These are phyloP conservation scores for Colletotrichum camelliae DNA, from an alignment of 2,329 filamentous ascomycete species.

Conservation along the genomic window DNA sequence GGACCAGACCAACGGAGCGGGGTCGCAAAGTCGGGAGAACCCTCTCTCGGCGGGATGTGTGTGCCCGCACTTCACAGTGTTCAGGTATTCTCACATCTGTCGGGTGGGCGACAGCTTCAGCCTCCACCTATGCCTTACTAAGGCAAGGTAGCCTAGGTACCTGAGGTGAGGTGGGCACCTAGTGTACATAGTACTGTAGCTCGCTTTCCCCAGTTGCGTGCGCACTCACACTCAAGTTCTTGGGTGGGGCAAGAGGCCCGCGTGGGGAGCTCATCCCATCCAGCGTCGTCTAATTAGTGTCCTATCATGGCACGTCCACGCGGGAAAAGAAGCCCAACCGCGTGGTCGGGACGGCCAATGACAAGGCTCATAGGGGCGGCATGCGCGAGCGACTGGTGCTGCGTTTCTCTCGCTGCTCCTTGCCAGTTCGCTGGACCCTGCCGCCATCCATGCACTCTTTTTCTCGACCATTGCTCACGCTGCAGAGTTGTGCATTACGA, in stretches of 20 bases:
- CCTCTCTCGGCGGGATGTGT: not conserved
- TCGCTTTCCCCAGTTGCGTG: no score
- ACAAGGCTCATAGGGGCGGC: not conserved
- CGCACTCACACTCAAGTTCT: not conserved
- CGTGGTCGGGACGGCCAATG: slow-evolving; percentile 4
- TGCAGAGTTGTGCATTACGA: not conserved
- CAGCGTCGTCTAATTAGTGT: not conserved
- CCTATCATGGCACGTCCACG: not conserved
- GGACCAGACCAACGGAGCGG: not conserved
- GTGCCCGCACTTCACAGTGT: not conserved
- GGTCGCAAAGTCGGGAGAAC: not conserved
- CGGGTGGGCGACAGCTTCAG: not conserved
- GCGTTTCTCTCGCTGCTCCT: not conserved
- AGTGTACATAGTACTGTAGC: no score
- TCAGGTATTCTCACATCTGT: not conserved
- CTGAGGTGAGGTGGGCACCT: no score
- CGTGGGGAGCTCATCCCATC: not conserved
- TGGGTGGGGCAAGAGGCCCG: not conserved
- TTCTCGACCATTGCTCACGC: not conserved
- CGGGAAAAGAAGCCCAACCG: not conserved
- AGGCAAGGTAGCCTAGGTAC: not conserved
- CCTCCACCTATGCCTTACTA: not conserved
- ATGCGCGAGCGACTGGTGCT: slow-evolving; percentile 18
- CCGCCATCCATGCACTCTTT: not conserved
- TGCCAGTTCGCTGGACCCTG: not conserved